Conservation (phyloP, 2,329 filamentous ascomycete species). For the Hymenoscyphus albidus region DNA sequence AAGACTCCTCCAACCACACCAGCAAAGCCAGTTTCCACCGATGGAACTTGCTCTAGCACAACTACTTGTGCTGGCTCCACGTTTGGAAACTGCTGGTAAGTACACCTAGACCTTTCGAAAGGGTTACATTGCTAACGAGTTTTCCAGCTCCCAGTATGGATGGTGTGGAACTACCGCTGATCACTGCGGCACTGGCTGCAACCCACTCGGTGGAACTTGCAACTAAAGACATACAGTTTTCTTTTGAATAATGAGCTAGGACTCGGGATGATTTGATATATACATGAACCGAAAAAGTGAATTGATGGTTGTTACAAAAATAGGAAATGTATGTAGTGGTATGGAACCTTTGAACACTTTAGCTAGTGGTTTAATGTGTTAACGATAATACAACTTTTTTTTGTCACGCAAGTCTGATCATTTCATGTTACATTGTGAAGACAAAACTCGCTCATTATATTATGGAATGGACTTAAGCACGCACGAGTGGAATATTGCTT, state of each 20-base stretch:
- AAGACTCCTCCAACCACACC: background rate
- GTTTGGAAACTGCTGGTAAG: constrained; percentile 28
- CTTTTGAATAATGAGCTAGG: background rate
- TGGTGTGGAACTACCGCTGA: constrained; percentile 27
- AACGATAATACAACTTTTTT: constrained; percentile 2
- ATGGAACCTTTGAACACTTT: background rate
- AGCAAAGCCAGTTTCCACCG: constrained; percentile 9
- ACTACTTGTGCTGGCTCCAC: constrained; percentile 24
- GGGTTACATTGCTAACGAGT: background rate
- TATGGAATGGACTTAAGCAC: too few relatives aligned
- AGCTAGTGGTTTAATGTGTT: background rate
- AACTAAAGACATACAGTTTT: background rate
- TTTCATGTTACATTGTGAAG: too few relatives aligned
- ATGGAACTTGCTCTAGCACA: constrained; percentile 22
- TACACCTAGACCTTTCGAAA: background rate
- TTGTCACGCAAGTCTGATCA: background rate
- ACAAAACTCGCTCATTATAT: too few relatives aligned
- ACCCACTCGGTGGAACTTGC: background rate
- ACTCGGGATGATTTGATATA: background rate
- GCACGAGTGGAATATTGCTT: too few relatives aligned
- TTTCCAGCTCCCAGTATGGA: background rate
- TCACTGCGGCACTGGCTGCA: constrained; percentile 33
- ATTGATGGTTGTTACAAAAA: background rate
- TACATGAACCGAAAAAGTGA: background rate
- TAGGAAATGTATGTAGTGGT: background rate